Evolutionary conservation across 2,329 filamentous ascomycete genomes (phyloP), one percentile per base, ranked within the genome.

Genomic region (Epichloe sp.): DNA sequence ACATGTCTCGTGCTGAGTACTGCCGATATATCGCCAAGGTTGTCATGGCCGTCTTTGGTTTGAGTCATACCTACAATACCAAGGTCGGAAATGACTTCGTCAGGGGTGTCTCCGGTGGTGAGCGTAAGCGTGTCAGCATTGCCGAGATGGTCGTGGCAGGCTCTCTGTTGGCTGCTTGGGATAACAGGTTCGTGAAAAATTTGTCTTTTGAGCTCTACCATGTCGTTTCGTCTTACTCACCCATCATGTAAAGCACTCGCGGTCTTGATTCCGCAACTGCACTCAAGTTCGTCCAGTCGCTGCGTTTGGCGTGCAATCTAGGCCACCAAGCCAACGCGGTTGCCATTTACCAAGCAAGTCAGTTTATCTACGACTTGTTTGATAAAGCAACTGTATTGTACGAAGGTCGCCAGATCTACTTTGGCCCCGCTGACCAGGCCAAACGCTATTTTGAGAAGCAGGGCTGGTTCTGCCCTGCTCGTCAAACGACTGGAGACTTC

Each of bases 41-140:
- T 0, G 78, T 85, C 55, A 82, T 85, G 65, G 84, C 84, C 23
- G 66, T 85, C 0, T 88, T 87, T 58, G 84, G 84, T 57, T 79
- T 89, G 34, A 79, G 78, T 37, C 84, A 89, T 59, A 86, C 83
- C 0, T 72, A 84, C 58, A 76, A 82, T 53, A 89, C 86, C 6
- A 85, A 83, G 58, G 83, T 90, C 12, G 86, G 86, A 7, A 81
- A 88, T 53, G 83, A 88, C 57, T 80, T 85, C 43, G 74, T 89
- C 11, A 79, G 84, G 1, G 86, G 86, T 47, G 77, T 86, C 0
- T 82, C 77, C 7, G 84, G 83, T 26, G 83, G 84, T 38, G 83
- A 87, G 63, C 73, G 82, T 51, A 90, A 93, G 69, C 81, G 88
- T 63, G 87, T 94, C 5, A 86, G 82, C 44, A 88, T 93, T 54